Evolutionary conservation across 345 rosid species (phyloP).

Genomic region (Litchi chinensis): DNA sequence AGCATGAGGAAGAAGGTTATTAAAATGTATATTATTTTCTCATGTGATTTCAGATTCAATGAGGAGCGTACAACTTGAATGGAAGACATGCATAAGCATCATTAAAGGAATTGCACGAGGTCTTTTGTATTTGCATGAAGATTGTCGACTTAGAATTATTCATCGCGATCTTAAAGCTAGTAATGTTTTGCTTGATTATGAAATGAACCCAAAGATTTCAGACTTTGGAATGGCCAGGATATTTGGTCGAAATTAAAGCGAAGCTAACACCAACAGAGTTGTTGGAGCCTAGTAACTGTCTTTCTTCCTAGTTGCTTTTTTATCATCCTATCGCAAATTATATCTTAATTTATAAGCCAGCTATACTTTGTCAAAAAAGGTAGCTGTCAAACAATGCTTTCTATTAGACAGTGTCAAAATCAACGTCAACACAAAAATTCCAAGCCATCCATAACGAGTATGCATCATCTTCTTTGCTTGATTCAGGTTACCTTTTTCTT

Average conservation of each 20-base stretch:
- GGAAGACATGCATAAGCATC: conserved; percentile 30
- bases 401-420: too few relatives aligned
- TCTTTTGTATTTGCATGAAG: conserved; percentile 43
- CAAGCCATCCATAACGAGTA: too few relatives aligned
- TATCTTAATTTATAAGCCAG: too few relatives aligned
- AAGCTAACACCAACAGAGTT: not conserved
- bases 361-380: too few relatives aligned
- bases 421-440: too few relatives aligned
- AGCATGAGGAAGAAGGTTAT: too few relatives aligned
- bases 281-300: conserved; percentile 36
- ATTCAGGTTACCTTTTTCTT: too few relatives aligned
- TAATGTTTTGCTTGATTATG: conserved; percentile 16
- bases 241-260: conserved; percentile 33
- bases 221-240: conserved; percentile 38
- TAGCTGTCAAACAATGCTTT: too few relatives aligned
- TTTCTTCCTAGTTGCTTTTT: not conserved
- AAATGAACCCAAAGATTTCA: conserved; percentile 29
- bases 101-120: conserved; percentile 38
- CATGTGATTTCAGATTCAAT: not conserved
- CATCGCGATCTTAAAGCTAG: conserved; percentile 32
- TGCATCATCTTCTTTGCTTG: too few relatives aligned
- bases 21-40: too few relatives aligned
- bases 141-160: conserved; percentile 38
- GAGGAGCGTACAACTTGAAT: not conserved
- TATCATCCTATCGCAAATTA: too few relatives aligned